phyloP scores from a whole-genome alignment of 495 filamentous ascomycete genomes.

The Acidiella bohemica region DNA sequence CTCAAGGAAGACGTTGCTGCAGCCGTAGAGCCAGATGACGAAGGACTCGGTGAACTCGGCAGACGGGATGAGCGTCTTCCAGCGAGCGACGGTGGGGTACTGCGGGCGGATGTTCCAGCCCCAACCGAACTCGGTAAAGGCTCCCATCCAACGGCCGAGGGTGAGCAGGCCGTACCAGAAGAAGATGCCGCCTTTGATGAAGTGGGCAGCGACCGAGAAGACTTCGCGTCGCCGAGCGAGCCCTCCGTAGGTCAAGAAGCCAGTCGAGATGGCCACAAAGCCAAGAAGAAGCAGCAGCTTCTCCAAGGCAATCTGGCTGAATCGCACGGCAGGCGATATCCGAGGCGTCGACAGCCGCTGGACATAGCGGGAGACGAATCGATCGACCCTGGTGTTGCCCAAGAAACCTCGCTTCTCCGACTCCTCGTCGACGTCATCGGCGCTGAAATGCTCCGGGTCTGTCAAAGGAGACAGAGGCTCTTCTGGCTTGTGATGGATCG shows the following conservation, averaged over 20 bases:
- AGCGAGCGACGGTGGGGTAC: slow-evolving; percentile 39
- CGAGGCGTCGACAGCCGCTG: slow-evolving; percentile 48
- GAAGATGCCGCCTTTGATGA: slow-evolving; percentile 95
- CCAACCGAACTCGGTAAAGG: slow-evolving; percentile 87
- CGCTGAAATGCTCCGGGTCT: slow-evolving; percentile 36
- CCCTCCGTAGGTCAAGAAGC: slow-evolving; percentile 55
- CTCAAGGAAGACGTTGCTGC: slow-evolving; percentile 85
- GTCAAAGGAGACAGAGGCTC: slow-evolving; percentile 34
- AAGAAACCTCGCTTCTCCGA: slow-evolving; percentile 34
- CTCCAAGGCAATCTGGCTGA: slow-evolving; percentile 48
- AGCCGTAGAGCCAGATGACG: slow-evolving; percentile 78
- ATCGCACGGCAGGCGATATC: slow-evolving; percentile 41
- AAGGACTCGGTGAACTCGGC: slow-evolving; percentile 82
- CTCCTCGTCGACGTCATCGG: slow-evolving; percentile 29
- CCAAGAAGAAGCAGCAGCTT: slow-evolving; percentile 50
- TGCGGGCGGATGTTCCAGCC: slow-evolving; percentile 82
- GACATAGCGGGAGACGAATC: slow-evolving; percentile 33
- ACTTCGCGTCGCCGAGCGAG: slow-evolving; percentile 49
- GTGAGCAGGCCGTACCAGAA: slow-evolving; percentile 87
- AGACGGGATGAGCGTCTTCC: slow-evolving; percentile 53
- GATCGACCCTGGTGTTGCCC: slow-evolving; percentile 34
- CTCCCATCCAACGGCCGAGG: slow-evolving; percentile 78
- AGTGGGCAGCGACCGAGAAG: slow-evolving; percentile 85
- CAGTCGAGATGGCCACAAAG: slow-evolving; percentile 48
- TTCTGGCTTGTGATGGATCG: slow-evolving; percentile 35